Conservation (phyloP, 192 early-diverging fungal species). For the Pilaira anomala region DNA sequence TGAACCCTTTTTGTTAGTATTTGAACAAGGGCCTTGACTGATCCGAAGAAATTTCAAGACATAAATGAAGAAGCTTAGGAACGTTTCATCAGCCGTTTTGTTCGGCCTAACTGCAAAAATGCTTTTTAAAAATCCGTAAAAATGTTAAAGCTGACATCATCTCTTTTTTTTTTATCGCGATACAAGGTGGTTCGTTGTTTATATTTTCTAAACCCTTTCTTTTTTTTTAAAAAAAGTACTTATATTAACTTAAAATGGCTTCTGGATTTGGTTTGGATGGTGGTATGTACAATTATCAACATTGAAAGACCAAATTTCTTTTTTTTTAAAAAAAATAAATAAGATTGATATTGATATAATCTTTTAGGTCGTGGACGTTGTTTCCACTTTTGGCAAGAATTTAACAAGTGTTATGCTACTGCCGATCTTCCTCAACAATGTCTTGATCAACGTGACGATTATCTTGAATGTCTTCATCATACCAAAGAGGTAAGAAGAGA, state of each 20-base stretch:
- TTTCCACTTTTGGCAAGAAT: slow-evolving; percentile 97
- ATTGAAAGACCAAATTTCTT: background rate
- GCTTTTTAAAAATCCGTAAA: too few relatives aligned
- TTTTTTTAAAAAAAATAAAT: background rate
- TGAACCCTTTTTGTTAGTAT: background rate
- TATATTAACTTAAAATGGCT: slow-evolving; percentile 13
- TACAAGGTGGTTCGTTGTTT: too few relatives aligned
- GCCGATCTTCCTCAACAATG: slow-evolving; percentile 78
- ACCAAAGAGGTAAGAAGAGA: slow-evolving; percentile 86
- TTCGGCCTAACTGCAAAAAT: too few relatives aligned
- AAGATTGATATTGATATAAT: background rate
- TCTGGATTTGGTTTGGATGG: slow-evolving; percentile 27
- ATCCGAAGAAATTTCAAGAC: too few relatives aligned
- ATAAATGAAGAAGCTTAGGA: too few relatives aligned
- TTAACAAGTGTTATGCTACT: slow-evolving; percentile 87
- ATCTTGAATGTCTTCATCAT: slow-evolving; percentile 94
- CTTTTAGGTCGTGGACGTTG: slow-evolving; percentile 85
- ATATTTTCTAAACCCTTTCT: background rate
- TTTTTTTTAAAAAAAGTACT: background rate
- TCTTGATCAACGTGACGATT: slow-evolving; percentile 81
- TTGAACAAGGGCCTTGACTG: too few relatives aligned
- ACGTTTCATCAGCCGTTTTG: too few relatives aligned
- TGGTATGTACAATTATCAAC: slow-evolving; percentile 13
- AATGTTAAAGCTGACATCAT: too few relatives aligned
- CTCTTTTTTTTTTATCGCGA: too few relatives aligned